These are phyloP conservation scores for Macaranga tanarius DNA, from an alignment of 441 rosid species.

Conservation along the genomic window DNA sequence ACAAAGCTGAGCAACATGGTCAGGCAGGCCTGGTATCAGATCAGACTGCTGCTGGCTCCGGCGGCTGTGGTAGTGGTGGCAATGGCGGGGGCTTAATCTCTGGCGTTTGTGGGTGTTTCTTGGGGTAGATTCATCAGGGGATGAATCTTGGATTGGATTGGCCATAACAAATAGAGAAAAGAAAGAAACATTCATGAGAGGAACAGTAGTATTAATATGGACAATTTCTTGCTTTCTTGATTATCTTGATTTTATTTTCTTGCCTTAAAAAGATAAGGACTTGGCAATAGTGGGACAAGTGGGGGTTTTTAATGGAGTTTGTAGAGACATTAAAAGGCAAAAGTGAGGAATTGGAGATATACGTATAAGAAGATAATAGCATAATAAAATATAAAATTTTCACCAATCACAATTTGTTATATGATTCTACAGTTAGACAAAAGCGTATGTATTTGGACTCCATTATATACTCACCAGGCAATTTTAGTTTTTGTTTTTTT, in stretches of 20 bases:
- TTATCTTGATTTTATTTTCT: background rate
- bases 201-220: background rate
- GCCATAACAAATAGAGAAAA: background rate
- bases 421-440: too few species aligned
- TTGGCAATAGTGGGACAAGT: background rate
- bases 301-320: background rate
- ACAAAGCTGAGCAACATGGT: constrained; percentile 46
- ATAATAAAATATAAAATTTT: too few species aligned
- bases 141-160: background rate
- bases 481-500: too few species aligned
- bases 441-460: too few species aligned
- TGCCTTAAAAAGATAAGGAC: constrained; percentile 4
- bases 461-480: too few species aligned
- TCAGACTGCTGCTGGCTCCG: constrained; percentile 7
- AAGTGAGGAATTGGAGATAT: background rate
- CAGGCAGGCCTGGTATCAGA: constrained; percentile 52
- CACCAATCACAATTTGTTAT: too few species aligned
- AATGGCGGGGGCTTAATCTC: background rate
- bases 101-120: constrained; percentile 29
- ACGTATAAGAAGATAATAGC: too few species aligned
- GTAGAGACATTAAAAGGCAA: background rate
- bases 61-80: background rate
- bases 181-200: background rate
- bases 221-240: background rate
- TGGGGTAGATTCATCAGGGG: background rate